Evolutionary conservation across 1,284 basidiomycete genomes (phyloP), one percentile per base, ranked within the genome.

Genomic region (Malassezia slooffiae): DNA sequence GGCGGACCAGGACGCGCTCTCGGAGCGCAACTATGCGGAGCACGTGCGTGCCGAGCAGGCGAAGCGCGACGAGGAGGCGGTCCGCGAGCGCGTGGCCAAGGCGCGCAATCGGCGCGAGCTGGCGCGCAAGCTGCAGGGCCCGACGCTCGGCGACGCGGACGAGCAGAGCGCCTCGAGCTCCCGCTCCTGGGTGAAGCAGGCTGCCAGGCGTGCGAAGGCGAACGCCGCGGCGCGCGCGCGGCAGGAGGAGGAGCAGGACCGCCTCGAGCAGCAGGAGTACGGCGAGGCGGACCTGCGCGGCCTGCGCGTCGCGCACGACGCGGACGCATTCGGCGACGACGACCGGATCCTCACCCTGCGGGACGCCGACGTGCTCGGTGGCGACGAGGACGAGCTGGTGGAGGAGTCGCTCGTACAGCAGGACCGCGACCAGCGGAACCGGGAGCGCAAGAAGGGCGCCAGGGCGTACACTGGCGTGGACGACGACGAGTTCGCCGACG

Each of bases 331-430:
- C 12, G 91, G 93, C 56, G 31, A 40, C 13, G 84, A 93, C 71
- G 89, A 87, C 57, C 80, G 82, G 51, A 85, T 97, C 73, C 80
- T 99, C 55, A 99, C 93, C 1, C 75, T 99, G 62, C 90, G 91
- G 77, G 93, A 99, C 69, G 83, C 81, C 60, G 80, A 84, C 27
- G 83, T 99, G 43, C 80, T 97, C 23, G 89, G 93, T 75, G 87
- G 86, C 81, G 60, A 48, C 85, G 93, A 97, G 80, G 93, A 97
- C 72, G 91, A 95, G 71, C 77, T 97, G 15, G 85, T 93, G 72
- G 95, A 97, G 60, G 75, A 91, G 36, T 85, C 89, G 57, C 78
- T 96, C 74, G 86, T 85, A 0, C 88, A 93, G 67, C 77, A 78
- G 35, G 87, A 89, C 60, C 78, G 77, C 9, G 78, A 79, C 17